Evolutionary conservation across 306 rosid species (phyloP).

Genomic region (Quercus parvula): DNA sequence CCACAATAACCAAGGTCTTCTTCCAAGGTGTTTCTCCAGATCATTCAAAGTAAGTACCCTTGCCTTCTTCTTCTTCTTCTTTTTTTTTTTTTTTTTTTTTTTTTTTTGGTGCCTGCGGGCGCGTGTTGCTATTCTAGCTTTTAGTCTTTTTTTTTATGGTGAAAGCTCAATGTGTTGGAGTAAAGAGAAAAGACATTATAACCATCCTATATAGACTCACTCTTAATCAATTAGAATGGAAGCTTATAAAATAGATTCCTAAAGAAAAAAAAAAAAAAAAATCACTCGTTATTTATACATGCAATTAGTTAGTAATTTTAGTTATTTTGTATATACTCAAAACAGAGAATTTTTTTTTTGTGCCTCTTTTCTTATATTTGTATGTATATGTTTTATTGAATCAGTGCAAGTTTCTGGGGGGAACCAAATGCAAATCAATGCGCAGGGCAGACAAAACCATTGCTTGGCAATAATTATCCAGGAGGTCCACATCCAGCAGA

Average conservation of each 20-base stretch:
- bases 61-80: no score
- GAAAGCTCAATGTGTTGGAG: no score
- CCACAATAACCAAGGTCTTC: slow-evolving; percentile 45
- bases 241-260: not conserved
- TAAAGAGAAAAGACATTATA: no score
- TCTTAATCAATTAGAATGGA: not conserved
- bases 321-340: not conserved
- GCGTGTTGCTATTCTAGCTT: no score
- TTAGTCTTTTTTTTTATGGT: no score
- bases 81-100: rapidly evolving
- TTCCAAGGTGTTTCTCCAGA: slow-evolving; percentile 86
- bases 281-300: not conserved
- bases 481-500: slow-evolving; percentile 56
- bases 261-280: not conserved
- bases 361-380: not conserved
- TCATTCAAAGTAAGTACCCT: slow-evolving; percentile 45
- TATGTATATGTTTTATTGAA: not conserved
- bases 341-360: no score
- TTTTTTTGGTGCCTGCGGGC: no score
- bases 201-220: no score
- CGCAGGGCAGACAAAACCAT: slow-evolving; percentile 35
- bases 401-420: slow-evolving; percentile 54
- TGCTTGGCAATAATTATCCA: slow-evolving; percentile 26
- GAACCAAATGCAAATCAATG: slow-evolving; percentile 30
- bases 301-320: no score